Percentiles rank a stretch among this genome's conserved stretches.
Conservation (phyloP, 176 grass and related monocot species). For the Dendrocalamus sinicus region DNA sequence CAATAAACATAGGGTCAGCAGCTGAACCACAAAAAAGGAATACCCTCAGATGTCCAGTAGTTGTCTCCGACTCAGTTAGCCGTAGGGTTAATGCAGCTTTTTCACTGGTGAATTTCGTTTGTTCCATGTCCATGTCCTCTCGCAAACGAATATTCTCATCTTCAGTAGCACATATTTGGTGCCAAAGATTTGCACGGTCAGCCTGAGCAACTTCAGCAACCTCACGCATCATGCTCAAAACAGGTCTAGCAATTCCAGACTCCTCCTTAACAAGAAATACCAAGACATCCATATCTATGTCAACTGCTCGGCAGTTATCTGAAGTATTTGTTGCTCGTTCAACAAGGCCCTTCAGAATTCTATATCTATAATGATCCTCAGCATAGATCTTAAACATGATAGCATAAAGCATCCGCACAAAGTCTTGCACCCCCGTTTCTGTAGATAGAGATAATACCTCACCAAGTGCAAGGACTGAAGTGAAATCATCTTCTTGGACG, state of each 20-base stretch:
- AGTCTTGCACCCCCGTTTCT: constrained; percentile 68
- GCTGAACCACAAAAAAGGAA: constrained; percentile 34
- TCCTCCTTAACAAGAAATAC: constrained; percentile 91
- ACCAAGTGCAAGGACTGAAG: constrained; percentile 83
- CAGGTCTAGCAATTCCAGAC: constrained; percentile 65
- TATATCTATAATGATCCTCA: constrained; percentile 82
- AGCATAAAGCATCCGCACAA: constrained; percentile 87
- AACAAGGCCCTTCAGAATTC: constrained; percentile 90
- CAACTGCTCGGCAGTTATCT: constrained; percentile 70
- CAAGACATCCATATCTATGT: constrained; percentile 97
- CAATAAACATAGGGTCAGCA: constrained; percentile 23
- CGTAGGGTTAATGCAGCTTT: constrained; percentile 57
- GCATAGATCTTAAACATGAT: constrained; percentile 85
- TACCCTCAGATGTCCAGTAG: constrained; percentile 72
- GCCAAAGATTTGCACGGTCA: constrained; percentile 86
- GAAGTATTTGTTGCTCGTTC: constrained; percentile 82
- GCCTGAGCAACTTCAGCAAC: constrained; percentile 81
- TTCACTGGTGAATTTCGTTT: constrained; percentile 67
- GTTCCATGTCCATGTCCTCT: constrained; percentile 77
- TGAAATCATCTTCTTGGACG: constrained; percentile 86
- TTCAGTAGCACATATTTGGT: constrained; percentile 79
- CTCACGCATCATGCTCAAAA: constrained; percentile 82
- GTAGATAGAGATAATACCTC: constrained; percentile 82
- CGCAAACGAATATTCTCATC: constrained; percentile 86
- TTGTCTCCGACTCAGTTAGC: constrained; percentile 61